phyloP scores from a whole-genome alignment of 1,139 yeast species.

The Suhomyces anneliseae region DNA sequence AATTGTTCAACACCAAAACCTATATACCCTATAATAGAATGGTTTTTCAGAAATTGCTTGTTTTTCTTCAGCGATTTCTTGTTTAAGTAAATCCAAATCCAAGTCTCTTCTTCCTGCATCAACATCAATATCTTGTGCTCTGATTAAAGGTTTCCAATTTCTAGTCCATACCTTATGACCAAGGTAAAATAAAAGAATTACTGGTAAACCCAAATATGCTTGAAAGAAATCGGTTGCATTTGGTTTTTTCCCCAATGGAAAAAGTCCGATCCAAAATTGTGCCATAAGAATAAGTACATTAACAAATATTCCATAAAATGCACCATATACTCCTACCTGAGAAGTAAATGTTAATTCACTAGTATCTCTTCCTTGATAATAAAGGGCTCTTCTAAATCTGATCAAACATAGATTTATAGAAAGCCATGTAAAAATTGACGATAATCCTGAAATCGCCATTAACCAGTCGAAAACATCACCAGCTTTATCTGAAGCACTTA shows the following conservation, averaged over 20 bases:
- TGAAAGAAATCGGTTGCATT: constrained; percentile 47
- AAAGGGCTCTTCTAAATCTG: constrained; percentile 35
- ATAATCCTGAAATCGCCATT: constrained; percentile 35
- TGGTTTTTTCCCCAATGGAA: constrained; percentile 36
- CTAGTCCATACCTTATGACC: constrained; percentile 51
- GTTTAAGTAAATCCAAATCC: constrained; percentile 51
- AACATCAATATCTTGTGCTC: constrained; percentile 50
- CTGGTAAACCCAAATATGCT: constrained; percentile 54
- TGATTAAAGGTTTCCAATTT: constrained; percentile 41
- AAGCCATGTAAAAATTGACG: constrained; percentile 38
- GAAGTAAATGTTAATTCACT: constrained; percentile 32
- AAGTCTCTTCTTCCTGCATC: constrained; percentile 54
- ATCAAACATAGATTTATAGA: constrained; percentile 36
- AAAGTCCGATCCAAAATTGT: constrained; percentile 45
- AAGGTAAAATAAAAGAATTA: constrained; percentile 48
- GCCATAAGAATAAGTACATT: constrained; percentile 34
- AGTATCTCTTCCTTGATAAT: constrained; percentile 32
- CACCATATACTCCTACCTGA: constrained; percentile 34
- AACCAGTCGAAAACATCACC: constrained; percentile 36
- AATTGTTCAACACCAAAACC: constrained; percentile 48
- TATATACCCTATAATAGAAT: constrained; percentile 31
- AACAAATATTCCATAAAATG: constrained; percentile 28
- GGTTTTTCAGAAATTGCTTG: constrained; percentile 33
- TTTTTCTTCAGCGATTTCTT: constrained; percentile 51
- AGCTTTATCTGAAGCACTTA: constrained; percentile 35